These are phyloP conservation scores for Eimeria acervulina DNA, from an alignment of 169 alveolate genomes.

Conservation along the genomic window DNA sequence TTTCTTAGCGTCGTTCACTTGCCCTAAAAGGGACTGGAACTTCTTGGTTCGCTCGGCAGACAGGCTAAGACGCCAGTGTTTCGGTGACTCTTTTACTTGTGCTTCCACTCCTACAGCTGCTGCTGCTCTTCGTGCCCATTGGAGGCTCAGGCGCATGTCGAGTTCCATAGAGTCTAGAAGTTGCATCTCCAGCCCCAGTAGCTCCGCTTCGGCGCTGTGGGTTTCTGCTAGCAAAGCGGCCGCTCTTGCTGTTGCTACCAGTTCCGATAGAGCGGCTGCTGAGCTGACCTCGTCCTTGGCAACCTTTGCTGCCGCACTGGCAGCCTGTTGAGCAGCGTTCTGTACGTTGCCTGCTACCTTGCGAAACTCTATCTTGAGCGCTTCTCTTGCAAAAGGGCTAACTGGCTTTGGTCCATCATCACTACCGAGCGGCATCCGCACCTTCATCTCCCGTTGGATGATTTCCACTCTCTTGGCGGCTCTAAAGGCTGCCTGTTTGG, in stretches of 20 bases:
- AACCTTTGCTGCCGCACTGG: background rate
- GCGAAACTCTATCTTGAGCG: background rate
- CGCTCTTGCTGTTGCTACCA: background rate
- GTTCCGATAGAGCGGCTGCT: no score
- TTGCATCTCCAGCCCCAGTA: background rate
- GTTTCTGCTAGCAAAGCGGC: background rate
- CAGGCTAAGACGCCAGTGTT: background rate
- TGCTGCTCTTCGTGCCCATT: background rate
- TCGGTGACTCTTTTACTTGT: background rate
- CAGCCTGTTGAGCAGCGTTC: background rate
- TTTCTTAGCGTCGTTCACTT: background rate
- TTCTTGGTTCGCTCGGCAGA: background rate
- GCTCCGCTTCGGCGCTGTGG: background rate
- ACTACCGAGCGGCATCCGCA: background rate
- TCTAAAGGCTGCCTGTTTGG: background rate
- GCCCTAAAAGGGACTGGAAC: background rate
- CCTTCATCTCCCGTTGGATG: background rate
- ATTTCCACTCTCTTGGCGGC: background rate
- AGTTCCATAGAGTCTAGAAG: background rate
- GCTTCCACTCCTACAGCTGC: background rate
- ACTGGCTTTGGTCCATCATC: no score
- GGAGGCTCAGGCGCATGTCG: background rate
- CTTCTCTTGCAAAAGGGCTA: no score
- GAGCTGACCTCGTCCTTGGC: no score
- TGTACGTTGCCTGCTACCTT: background rate